Base-by-base conservation (phyloP, 1,139 yeast species). In the Sugiyamaella japonica region DNA sequence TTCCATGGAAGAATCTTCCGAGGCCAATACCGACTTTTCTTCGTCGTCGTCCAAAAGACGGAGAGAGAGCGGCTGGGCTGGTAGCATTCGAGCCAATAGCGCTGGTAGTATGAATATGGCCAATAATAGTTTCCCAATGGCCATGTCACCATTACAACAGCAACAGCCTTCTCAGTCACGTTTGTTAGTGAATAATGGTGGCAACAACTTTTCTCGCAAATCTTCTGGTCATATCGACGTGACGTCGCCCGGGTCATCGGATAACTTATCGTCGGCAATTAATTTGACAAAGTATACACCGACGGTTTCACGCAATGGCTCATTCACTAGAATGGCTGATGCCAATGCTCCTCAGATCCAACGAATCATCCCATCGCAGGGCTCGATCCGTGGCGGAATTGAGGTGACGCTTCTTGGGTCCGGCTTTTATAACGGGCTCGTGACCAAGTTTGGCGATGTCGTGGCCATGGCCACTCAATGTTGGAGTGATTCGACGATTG, bases 401-500 rank as follows among this genome's bases (percentile, higher is more conserved):
- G 99, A 93, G 68, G 89, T 93, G 7, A 93, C 98, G 0, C 74
- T 93, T 47, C 75, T 93, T 44, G 99, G 99, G 2, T 80, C 84
- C 54, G 89, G 90, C 59, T 91, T 93, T 76, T 83, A 84, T 56
- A 87, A 88, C 12, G 96, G 95, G 1, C 76, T 90, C 59, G 75
- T 78, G 37, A 96, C 91, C 17, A 85, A 86, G 69, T 93, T 93
- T 72, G 99, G 99, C 46, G 82, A 88, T 6, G 84, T 84, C 65
- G 77, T 80, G 59, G 93, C 97, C 0, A 75, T 89, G 50, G 88
- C 96, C 1, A 89, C 97, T 1, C 97, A 90, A 67, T 90, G 96
- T 70, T 93, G 98, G 98, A 89, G 95, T 48, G 95, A 88, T 45
- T 82, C 95, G 3, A 93, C 99, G 0, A 86, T 93, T 57, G 96